Conservation (phyloP, 1,284 basidiomycete genomes). For the Cystobasidiaceae sp. region DNA sequence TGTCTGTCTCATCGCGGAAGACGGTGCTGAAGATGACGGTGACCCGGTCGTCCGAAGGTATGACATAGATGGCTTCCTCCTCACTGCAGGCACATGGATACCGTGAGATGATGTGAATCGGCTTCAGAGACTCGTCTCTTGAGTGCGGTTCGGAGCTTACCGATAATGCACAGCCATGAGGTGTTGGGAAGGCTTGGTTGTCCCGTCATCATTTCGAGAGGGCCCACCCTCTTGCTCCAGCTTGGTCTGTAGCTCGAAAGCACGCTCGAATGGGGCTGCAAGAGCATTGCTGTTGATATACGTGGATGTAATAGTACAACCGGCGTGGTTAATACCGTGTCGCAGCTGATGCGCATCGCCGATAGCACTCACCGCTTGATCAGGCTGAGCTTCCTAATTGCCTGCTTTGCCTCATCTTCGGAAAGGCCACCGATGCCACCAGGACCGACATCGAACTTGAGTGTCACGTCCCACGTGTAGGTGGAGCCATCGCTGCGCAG, state of each 20-base stretch:
- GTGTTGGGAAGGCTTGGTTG: conserved; percentile 7
- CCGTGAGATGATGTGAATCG: neutral
- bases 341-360: neutral
- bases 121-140: neutral
- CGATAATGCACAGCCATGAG: conserved; percentile 92
- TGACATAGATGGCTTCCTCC: conserved; percentile 94
- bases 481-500: conserved; percentile 18
- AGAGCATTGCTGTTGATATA: conserved; percentile 75
- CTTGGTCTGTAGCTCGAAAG: conserved; percentile 79
- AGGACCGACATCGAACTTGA: neutral
- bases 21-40: conserved; percentile 97
- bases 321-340: neutral
- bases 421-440: neutral
- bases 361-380: conserved; percentile 21
- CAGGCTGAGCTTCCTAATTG: conserved; percentile 55
- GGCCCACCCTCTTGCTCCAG: conserved; percentile 63
- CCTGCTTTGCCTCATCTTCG: conserved; percentile 69
- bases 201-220: conserved; percentile 57
- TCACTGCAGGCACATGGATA: conserved; percentile 50
- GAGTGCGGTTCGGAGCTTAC: conserved; percentile 26
- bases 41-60: conserved; percentile 87
- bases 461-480: conserved; percentile 46
- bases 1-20: conserved; percentile 96
- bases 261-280: conserved; percentile 88
- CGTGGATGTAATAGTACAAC: too few species aligned